Base-by-base conservation (phyloP, 108 stramenopile genomes). In the Cylindrotheca closterium region DNA sequence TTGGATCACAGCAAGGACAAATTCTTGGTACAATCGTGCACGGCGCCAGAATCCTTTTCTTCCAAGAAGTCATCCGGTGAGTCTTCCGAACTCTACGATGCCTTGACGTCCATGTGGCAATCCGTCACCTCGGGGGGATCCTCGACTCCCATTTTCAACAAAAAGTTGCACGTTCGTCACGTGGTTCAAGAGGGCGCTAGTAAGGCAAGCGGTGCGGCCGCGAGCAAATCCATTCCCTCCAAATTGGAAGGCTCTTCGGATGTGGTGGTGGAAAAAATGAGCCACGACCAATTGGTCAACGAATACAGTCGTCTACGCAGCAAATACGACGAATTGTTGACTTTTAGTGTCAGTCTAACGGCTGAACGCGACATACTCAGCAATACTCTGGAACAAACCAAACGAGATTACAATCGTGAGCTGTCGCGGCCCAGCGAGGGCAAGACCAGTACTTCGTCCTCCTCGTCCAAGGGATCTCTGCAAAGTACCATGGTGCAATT, bases 321-420 rank as follows among this genome's bases (percentile, higher is more conserved):
- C 50, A 95, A 97, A 71, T 97, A 97, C 58, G 93, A 97, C 65
- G 96, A 97, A 60, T 79, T 97, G 33, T 92, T 97, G 15, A 71
- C 81, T 30, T 97, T 95, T 69, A 88, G 83, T 34, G 94, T 97
- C 25, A 94, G 93, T 50, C 70, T 97, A 70, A 97, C 96, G 15
- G 93, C 94, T 12, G 94, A 97, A 60, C 79, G 96, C 25, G 96
- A 97, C 68, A 88, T 93, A 75, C 85, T 95, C 66, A 92, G 89
- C 74, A 95, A 95, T 55, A 88, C 91, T 30, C 70, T 95, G 47
- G 93, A 95, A 54, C 93, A 95, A 64, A 90, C 93, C 31, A 92
- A 90, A 63, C 74, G 93, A 54, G 93, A 95, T 68, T 88, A 86
- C 61, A 88, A 92, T 64, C 63, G 88, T 58, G 90, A 95, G 63